Evolutionary conservation across 768 basidiomycete genomes (phyloP).

Genomic region (Collybia mongolica): DNA sequence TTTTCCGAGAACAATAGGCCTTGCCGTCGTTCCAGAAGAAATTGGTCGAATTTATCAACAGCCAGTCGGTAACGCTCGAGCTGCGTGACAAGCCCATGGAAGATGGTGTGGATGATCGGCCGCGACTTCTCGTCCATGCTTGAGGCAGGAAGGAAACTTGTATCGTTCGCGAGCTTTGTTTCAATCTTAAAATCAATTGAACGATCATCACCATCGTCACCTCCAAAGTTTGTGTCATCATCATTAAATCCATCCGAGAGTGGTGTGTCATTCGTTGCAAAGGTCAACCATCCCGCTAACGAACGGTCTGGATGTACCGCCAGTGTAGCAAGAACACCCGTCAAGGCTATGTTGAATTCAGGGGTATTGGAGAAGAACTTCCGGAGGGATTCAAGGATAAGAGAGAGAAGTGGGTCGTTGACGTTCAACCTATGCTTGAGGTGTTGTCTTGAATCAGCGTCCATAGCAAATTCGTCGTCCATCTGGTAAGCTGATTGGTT

Average conservation of each 20-base stretch:
- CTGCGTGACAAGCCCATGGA: conserved; percentile 78
- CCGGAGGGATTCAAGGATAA: conserved; percentile 67
- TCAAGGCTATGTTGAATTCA: conserved; percentile 86
- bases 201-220: conserved; percentile 71
- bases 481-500: conserved; percentile 57
- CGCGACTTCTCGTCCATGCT: conserved; percentile 69
- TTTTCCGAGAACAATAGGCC: conserved; percentile 92
- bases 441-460: conserved; percentile 38
- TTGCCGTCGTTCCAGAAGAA: conserved; percentile 80
- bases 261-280: conserved; percentile 44
- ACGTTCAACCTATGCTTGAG: conserved; percentile 76
- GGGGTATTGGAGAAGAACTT: conserved; percentile 85
- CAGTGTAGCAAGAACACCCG: conserved; percentile 75
- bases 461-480: conserved; percentile 35
- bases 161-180: conserved; percentile 57
- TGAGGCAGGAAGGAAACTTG: conserved; percentile 59
- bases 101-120: conserved; percentile 79
- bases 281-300: conserved; percentile 86
- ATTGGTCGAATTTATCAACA: conserved; percentile 81
- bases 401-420: conserved; percentile 71
- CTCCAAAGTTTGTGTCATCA: conserved; percentile 19
- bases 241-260: conserved; percentile 12
- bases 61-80: conserved; percentile 76
- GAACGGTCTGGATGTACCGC: conserved; percentile 86
- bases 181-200: conserved; percentile 79